These are phyloP conservation scores for Leptographium radiaticola DNA, from an alignment of 2,329 filamentous ascomycete species.

Conservation along the genomic window DNA sequence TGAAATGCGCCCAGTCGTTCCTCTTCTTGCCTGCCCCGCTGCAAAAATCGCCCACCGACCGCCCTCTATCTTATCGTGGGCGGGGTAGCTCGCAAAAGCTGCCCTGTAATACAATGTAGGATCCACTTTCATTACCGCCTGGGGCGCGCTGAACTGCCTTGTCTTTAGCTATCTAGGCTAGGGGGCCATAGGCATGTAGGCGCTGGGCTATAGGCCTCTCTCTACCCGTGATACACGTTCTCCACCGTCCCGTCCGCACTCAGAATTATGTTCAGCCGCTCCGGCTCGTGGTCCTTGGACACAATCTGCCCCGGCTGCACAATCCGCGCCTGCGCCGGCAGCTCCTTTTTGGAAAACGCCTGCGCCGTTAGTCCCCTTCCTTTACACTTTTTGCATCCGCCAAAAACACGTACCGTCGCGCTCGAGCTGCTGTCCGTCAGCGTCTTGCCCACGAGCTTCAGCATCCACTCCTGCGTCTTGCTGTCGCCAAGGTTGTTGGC, in stretches of 20 bases:
- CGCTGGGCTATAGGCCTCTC: too few relatives aligned
- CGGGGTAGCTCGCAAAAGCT: background rate
- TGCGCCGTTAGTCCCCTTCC: conserved; percentile 15
- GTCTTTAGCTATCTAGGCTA: too few relatives aligned
- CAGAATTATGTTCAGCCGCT: conserved; percentile 46
- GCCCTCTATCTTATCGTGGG: background rate
- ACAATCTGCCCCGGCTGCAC: conserved; percentile 44
- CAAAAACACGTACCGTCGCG: conserved; percentile 31
- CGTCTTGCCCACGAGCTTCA: conserved; percentile 52
- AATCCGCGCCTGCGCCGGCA: conserved; percentile 42
- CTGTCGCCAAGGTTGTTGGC: conserved; percentile 25
- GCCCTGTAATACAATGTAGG: too few relatives aligned
- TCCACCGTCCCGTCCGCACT: conserved; percentile 47
- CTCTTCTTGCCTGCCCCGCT: too few relatives aligned
- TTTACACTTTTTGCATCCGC: background rate
- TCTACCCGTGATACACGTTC: conserved; percentile 41
- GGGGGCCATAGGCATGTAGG: too few relatives aligned
- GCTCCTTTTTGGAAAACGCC: conserved; percentile 47
- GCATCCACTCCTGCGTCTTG: conserved; percentile 44
- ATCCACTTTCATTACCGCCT: too few relatives aligned
- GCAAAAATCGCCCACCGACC: too few relatives aligned
- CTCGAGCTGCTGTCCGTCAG: conserved; percentile 35
- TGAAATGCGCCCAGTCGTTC: too few relatives aligned
- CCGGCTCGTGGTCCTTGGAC: conserved; percentile 41
- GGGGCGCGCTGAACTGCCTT: too few relatives aligned